phyloP scores from a whole-genome alignment of 2,329 filamentous ascomycete genomes.

The Colletotrichum aenigma region DNA sequence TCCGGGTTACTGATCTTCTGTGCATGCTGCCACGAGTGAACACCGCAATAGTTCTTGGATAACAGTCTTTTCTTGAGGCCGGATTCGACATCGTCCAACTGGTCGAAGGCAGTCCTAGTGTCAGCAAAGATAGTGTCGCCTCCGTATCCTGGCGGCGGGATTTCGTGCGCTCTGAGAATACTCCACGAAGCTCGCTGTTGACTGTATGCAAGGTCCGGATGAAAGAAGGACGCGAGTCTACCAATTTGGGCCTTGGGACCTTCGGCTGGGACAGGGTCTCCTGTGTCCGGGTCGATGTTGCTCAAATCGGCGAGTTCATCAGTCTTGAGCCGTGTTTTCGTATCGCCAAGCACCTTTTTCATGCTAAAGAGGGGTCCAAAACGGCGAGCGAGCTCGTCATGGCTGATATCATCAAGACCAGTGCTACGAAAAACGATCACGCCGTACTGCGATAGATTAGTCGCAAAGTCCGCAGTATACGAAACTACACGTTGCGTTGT shows the following conservation, averaged over 20 bases:
- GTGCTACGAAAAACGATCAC: conserved; percentile 56
- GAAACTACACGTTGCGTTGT: not conserved
- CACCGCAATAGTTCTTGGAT: conserved; percentile 46
- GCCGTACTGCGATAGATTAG: conserved; percentile 45
- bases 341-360: not conserved
- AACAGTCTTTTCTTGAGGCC: conserved; percentile 35
- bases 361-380: not conserved
- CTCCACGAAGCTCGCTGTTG: conserved; percentile 57
- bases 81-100: conserved; percentile 37
- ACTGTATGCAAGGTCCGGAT: conserved; percentile 61
- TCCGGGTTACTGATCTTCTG: conserved; percentile 55
- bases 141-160: conserved; percentile 51
- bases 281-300: conserved; percentile 47
- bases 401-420: conserved; percentile 50
- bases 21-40: conserved; percentile 55
- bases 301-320: conserved; percentile 58
- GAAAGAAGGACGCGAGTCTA: conserved; percentile 54
- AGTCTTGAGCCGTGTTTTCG: not conserved
- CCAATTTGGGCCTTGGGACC: conserved; percentile 41
- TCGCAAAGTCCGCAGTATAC: not conserved
- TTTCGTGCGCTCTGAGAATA: conserved; percentile 50
- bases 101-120: conserved; percentile 52
- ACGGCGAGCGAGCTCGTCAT: conserved; percentile 49
- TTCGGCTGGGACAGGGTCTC: not conserved
- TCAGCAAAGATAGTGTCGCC: conserved; percentile 60